Evolutionary conservation across 1,284 basidiomycete species (phyloP).

Genomic region (Ganoderma leucocontextum): DNA sequence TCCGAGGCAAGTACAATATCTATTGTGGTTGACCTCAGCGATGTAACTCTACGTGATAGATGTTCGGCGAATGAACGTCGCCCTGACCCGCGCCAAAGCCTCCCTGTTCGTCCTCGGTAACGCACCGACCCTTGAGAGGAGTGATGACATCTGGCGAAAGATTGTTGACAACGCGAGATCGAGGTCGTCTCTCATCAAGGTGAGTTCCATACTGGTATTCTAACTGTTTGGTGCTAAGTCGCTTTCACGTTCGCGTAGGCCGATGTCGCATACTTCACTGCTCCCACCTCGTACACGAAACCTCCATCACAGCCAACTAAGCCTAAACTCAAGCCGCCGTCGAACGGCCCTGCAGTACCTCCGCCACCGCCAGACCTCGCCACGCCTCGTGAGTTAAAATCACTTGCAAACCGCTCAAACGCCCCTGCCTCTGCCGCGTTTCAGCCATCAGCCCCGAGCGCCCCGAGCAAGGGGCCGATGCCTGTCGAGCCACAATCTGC

Average conservation of each 20-base stretch:
- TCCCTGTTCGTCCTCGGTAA: conserved; percentile 96
- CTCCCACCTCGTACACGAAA: conserved; percentile 28
- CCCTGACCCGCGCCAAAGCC: conserved; percentile 93
- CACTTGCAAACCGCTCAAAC: conserved; percentile 23
- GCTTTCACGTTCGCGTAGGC: conserved; percentile 39
- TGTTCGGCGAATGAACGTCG: conserved; percentile 95
- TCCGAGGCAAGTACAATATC: conserved; percentile 63
- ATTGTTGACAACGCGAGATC: conserved; percentile 82
- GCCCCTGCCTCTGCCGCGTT: conserved; percentile 1
- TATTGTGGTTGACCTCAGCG: conserved; percentile 18
- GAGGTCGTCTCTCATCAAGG: conserved; percentile 61
- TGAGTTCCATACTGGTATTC: conserved; percentile 42
- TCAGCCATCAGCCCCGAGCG: conserved; percentile 8
- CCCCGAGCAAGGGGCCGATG: conserved; percentile 14
- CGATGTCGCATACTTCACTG: conserved; percentile 49
- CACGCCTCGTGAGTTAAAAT: conserved; percentile 34
- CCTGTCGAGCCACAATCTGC: conserved; percentile 6
- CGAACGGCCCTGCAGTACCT: conserved; percentile 22
- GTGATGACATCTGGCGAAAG: conserved; percentile 81
- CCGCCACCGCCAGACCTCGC: conserved; percentile 22
- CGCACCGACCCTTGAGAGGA: conserved; percentile 85
- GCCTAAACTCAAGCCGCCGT: conserved; percentile 26
- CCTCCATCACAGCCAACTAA: conserved; percentile 25
- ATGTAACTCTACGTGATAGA: conserved; percentile 53
- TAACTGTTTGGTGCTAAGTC: neutral